Percentiles rank a stretch among this genome's conserved stretches.
These are phyloP conservation scores for Trichoderma lentiforme DNA, from an alignment of 2,329 filamentous ascomycete species.

Conservation along the genomic window DNA sequence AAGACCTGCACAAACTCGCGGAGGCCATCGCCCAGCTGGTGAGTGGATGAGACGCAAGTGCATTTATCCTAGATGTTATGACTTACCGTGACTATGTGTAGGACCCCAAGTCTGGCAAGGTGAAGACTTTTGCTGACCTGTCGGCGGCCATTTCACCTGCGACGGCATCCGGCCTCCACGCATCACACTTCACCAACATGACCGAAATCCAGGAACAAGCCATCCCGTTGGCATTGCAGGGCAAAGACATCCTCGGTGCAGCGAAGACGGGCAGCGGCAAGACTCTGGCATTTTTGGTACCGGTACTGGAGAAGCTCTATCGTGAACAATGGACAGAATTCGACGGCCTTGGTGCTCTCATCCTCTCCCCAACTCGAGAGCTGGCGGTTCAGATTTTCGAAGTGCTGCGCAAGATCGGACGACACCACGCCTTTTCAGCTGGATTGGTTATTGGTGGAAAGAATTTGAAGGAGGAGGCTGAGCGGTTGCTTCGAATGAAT, in stretches of 20 bases:
- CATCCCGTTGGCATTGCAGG: conserved; percentile 83
- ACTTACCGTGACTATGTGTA: conserved; percentile 27
- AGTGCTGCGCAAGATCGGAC: conserved; percentile 83
- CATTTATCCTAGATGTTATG: neutral
- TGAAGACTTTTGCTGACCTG: conserved; percentile 74
- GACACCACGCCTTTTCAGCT: conserved; percentile 85
- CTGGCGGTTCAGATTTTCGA: conserved; percentile 96
- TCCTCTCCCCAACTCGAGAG: conserved; percentile 92
- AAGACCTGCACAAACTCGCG: conserved; percentile 35
- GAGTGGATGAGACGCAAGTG: conserved; percentile 16
- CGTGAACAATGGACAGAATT: conserved; percentile 83
- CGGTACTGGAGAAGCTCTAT: conserved; percentile 89
- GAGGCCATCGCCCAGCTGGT: conserved; percentile 35
- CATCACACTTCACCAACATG: conserved; percentile 82
- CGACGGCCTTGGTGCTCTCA: conserved; percentile 87
- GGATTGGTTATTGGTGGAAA: conserved; percentile 93
- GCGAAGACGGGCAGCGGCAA: conserved; percentile 96
- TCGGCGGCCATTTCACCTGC: conserved; percentile 69
- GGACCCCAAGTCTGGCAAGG: conserved; percentile 58
- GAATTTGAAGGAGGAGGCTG: conserved; percentile 80
- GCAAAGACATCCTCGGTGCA: conserved; percentile 83
- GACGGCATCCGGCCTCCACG: conserved; percentile 74
- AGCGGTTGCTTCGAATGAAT: conserved; percentile 86
- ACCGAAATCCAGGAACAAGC: conserved; percentile 90
- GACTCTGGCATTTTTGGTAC: conserved; percentile 87